Evolutionary conservation across 805 yeast genomes (phyloP).

Genomic region (Saccharomycopsis oosterbeekiorum): DNA sequence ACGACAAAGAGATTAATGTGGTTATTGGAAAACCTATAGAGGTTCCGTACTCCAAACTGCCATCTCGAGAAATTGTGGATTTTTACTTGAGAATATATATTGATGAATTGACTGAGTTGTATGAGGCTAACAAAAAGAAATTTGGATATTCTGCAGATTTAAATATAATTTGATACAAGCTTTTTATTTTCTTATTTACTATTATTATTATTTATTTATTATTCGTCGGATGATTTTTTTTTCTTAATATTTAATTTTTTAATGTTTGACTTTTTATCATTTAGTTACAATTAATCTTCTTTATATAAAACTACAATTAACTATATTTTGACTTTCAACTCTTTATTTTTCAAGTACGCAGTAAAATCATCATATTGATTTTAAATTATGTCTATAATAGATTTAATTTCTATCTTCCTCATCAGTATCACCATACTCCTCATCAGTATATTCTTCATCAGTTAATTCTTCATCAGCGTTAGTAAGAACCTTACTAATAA

Average conservation of each 20-base stretch:
- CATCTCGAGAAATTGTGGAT: constrained; percentile 43
- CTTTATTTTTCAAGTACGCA: background rate
- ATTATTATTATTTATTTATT: background rate
- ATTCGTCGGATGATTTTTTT: background rate
- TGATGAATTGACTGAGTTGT: constrained; percentile 50
- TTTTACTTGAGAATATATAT: constrained; percentile 66
- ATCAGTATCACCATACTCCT: constrained; percentile 25
- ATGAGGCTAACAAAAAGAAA: constrained; percentile 51
- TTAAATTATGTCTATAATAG: too few species aligned
- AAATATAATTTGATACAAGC: background rate
- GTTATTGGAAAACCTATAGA: constrained; percentile 64
- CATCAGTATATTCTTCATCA: constrained; percentile 22
- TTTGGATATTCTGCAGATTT: constrained; percentile 24
- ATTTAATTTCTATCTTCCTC: constrained; percentile 17
- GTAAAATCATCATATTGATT: background rate
- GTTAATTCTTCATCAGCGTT: constrained; percentile 2
- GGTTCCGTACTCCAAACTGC: constrained; percentile 39
- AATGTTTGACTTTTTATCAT: background rate
- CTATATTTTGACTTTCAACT: background rate
- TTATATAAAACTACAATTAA: background rate
- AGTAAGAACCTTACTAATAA: constrained; percentile 22
- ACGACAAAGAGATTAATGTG: constrained; percentile 66
- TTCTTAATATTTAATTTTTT: background rate
- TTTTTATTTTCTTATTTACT: background rate
- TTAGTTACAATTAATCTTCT: background rate